Percentiles rank a stretch among this genome's conserved stretches.
Conservation (phyloP, 2,329 filamentous ascomycete species). For the Verticillium isaacii region DNA sequence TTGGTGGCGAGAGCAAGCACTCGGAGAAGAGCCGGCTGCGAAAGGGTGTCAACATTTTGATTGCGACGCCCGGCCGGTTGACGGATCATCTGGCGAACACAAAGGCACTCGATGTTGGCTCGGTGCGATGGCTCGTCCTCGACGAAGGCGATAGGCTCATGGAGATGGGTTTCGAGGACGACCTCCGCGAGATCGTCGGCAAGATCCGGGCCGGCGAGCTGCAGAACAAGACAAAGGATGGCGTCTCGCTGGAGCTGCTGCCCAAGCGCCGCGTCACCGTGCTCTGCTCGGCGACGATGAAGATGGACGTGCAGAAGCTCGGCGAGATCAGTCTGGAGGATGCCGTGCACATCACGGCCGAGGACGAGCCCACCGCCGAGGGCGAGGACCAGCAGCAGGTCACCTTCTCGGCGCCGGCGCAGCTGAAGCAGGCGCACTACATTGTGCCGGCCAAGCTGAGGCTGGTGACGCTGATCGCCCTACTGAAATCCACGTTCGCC, state of each 20-base stretch:
- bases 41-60: constrained; percentile 92
- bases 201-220: constrained; percentile 65
- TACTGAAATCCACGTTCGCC: constrained; percentile 82
- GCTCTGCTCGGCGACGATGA: constrained; percentile 94
- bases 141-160: constrained; percentile 98
- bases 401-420: constrained; percentile 77
- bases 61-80: constrained; percentile 88
- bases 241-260: constrained; percentile 56
- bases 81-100: constrained; percentile 93
- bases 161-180: constrained; percentile 95
- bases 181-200: constrained; percentile 80
- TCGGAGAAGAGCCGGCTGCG: constrained; percentile 88
- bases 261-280: constrained; percentile 78
- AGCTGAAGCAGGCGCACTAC: constrained; percentile 88
- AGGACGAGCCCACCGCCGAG: constrained; percentile 38
- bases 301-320: constrained; percentile 91
- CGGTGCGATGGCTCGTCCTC: constrained; percentile 87
- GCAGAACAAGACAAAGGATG: constrained; percentile 54
- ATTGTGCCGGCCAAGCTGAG: constrained; percentile 86
- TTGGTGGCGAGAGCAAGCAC: constrained; percentile 64
- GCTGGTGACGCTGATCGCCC: constrained; percentile 78
- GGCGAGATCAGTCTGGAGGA: constrained; percentile 95
- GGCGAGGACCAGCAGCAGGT: constrained; percentile 43
- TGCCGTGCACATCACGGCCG: constrained; percentile 76
- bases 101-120: constrained; percentile 79